Base-by-base conservation (phyloP, 2,329 filamentous ascomycete species). In the Malbranchea cinnamomea region DNA sequence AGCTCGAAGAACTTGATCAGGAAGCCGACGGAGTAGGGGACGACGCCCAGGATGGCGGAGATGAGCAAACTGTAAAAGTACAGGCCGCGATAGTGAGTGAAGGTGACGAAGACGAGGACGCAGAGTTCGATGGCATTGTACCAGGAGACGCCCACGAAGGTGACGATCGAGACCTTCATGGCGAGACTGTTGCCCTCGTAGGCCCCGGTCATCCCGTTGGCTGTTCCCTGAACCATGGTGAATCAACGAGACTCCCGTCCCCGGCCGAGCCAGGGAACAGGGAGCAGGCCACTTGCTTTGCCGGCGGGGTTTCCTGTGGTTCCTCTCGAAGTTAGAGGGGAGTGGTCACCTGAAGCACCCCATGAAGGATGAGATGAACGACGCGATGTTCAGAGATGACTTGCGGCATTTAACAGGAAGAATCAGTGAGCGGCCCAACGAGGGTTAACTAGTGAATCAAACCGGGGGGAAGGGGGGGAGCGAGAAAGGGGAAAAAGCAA, bases 21-120 rank as follows among this genome's bases (percentile, higher is more conserved):
- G 38, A 63, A 63, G 3, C 59, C 61, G 7, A 63, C 38, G 3
- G 56, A 52, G 40, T 64, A 60, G 3, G 59, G 53, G 4, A 61
- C 43, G 20, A 65, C 50, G 14, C 62, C 63, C 16, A 53, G 29
- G 8, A 52, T 48, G 7, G 58, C 57, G 2, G 61, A 54, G 7
- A 59, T 36, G n/a, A 65, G 37, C 25, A 63, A 44, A 36, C 56
- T 60, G 56, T 59, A 66, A 43, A 67, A 67, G 46, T 67, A 67
- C 6, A 65, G 49, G 3, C 62, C 60, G 16, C 44, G 48, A 28
- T 57, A 61, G 30, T 50, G 46, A 24, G 52, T 54, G 38, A 67
- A 67, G 4, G 60, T 64, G 35, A 59, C 53, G 30, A 63, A 63
- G 33, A 65, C 50, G 25, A 64, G 54, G 23, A 63, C 48, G 34